Evolutionary conservation across 768 basidiomycete genomes (phyloP).

Genomic region (Lactarius hatsudake): DNA sequence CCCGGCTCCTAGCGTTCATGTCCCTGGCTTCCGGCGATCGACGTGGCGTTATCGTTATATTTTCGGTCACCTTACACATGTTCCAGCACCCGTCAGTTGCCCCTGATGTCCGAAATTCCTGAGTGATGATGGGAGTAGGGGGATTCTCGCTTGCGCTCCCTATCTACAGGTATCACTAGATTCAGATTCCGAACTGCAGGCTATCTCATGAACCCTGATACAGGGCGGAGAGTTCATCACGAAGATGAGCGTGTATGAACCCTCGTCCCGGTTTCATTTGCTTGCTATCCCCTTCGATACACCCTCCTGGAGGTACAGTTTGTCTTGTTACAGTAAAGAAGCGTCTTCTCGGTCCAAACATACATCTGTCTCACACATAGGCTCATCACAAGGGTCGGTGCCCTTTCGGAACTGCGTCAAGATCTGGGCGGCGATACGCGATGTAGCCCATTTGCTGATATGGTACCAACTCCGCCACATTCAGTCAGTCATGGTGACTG

Average conservation of each 20-base stretch:
- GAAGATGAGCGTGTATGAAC: background rate
- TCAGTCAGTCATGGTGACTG: background rate
- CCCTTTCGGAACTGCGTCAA: constrained; percentile 10
- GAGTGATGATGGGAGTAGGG: background rate
- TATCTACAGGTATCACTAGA: background rate
- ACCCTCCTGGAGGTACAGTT: background rate
- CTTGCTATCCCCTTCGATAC: constrained; percentile 1
- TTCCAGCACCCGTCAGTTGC: background rate
- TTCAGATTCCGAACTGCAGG: background rate
- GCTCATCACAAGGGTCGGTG: constrained; percentile 1
- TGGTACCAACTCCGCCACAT: constrained; percentile 15
- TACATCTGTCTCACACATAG: background rate
- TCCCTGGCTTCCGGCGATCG: background rate
- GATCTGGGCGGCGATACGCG: constrained; percentile 20
- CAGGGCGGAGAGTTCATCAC: background rate
- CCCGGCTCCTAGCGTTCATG: background rate
- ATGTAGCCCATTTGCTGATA: constrained; percentile 8
- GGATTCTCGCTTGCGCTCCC: background rate
- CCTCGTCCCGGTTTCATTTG: background rate
- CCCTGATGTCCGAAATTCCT: constrained; percentile 3
- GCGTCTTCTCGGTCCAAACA: constrained; percentile 3
- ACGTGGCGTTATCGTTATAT: background rate
- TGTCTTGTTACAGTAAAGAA: constrained; percentile 3
- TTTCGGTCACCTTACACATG: too few relatives aligned
- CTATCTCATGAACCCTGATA: constrained; percentile 3